Conservation (phyloP, 805 yeast genomes). For the Hanseniaspora thailandica region DNA sequence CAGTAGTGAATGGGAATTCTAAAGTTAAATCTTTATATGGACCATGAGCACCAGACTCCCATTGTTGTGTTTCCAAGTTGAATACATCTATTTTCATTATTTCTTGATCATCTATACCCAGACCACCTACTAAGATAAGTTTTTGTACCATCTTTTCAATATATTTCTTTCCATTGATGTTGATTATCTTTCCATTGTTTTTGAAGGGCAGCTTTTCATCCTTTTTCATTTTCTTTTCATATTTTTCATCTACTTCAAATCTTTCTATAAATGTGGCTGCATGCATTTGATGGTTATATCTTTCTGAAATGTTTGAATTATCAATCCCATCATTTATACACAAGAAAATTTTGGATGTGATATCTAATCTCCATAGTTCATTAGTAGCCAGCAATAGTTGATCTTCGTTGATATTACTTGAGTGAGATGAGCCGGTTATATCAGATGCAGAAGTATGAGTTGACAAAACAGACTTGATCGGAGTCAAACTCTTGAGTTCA, state of each 20-base stretch:
- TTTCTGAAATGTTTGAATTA: constrained; percentile 28
- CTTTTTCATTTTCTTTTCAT: not conserved
- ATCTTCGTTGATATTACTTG: constrained; percentile 12
- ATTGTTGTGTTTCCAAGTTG: constrained; percentile 23
- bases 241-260: constrained; percentile 20
- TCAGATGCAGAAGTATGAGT: not conserved
- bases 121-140: constrained; percentile 27
- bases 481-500: constrained; percentile 17
- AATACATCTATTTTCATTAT: constrained; percentile 25
- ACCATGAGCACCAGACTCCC: constrained; percentile 22
- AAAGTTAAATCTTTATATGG: constrained; percentile 3
- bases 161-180: constrained; percentile 16
- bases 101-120: constrained; percentile 26
- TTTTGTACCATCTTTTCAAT: constrained; percentile 27
- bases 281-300: constrained; percentile 46
- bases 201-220: not conserved
- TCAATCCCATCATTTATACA: constrained; percentile 31
- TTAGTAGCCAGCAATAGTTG: constrained; percentile 35
- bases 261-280: constrained; percentile 38
- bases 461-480: not conserved
- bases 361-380: constrained; percentile 60
- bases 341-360: constrained; percentile 43
- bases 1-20: not conserved
- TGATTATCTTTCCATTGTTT: not conserved
- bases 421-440: not conserved